A percentile compares a stretch with the other conserved stretches of the same genome.
Evolutionary conservation across 805 yeast species (phyloP).

Genomic region (Yarrowia phangngaensis): DNA sequence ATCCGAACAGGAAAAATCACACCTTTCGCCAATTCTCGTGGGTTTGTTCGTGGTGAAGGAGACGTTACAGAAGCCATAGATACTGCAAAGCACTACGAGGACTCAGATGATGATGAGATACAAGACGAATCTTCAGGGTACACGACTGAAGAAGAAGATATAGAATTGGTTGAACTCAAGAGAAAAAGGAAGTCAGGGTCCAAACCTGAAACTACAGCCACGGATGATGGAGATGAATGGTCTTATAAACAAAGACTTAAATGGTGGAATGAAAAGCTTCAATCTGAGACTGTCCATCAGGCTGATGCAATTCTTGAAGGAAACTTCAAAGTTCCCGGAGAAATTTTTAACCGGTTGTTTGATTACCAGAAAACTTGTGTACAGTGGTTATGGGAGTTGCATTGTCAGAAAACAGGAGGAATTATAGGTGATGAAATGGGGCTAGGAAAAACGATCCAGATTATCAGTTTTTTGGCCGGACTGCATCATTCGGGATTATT

Average conservation of each 20-base stretch:
- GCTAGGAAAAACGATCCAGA: conserved; percentile 89
- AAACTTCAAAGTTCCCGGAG: conserved; percentile 79
- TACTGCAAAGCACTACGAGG: conserved; percentile 8
- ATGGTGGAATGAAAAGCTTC: conserved; percentile 57
- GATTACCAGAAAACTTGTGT: conserved; percentile 96
- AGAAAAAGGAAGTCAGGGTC: neutral
- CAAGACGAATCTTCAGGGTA: too few relatives aligned
- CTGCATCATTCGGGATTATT: conserved; percentile 75
- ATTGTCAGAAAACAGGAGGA: conserved; percentile 86
- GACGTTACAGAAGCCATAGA: conserved; percentile 7
- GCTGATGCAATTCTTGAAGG: conserved; percentile 73
- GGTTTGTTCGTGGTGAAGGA: conserved; percentile 26
- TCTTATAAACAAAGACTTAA: conserved; percentile 57
- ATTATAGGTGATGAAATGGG: conserved; percentile 99
- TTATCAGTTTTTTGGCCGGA: conserved; percentile 86
- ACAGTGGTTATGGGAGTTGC: conserved; percentile 96
- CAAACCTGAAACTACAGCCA: conserved; percentile 31
- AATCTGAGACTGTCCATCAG: conserved; percentile 37
- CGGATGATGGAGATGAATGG: conserved; percentile 79
- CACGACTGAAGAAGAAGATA: conserved; percentile 6
- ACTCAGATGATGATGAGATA: too few relatives aligned
- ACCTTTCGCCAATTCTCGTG: conserved; percentile 69
- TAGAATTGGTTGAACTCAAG: conserved; percentile 15
- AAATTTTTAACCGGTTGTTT: conserved; percentile 77
- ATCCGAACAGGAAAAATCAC: conserved; percentile 89